These are phyloP conservation scores for Penicillium sp. DNA, from an alignment of 2,329 filamentous ascomycete species.

Conservation along the genomic window DNA sequence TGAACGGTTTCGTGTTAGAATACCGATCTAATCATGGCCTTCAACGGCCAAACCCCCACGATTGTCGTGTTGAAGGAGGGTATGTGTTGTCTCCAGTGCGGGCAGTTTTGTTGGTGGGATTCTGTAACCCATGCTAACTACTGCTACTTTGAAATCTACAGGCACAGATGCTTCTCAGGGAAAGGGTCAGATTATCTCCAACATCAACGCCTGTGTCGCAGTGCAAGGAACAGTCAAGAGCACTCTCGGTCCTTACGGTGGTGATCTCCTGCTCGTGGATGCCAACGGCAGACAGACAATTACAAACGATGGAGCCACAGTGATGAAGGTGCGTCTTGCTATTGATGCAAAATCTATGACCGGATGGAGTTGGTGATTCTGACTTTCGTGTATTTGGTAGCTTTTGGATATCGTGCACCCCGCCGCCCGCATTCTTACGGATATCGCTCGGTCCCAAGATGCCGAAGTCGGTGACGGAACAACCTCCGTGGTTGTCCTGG, in stretches of 20 bases:
- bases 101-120: constrained; percentile 18
- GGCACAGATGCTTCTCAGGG: constrained; percentile 96
- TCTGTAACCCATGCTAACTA: constrained; percentile 20
- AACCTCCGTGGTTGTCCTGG: constrained; percentile 90
- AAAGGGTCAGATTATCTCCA: constrained; percentile 90
- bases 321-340: constrained; percentile 71
- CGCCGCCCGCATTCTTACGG: constrained; percentile 89
- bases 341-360: not conserved
- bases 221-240: constrained; percentile 93
- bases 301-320: constrained; percentile 96
- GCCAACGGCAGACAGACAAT: constrained; percentile 93
- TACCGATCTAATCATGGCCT: constrained; percentile 61
- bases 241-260: constrained; percentile 91
- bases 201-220: constrained; percentile 95
- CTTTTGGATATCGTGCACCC: constrained; percentile 97
- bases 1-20: constrained; percentile 15
- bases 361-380: not conserved
- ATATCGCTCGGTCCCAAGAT: constrained; percentile 97
- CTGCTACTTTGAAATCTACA: constrained; percentile 34
- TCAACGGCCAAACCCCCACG: constrained; percentile 92
- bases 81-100: constrained; percentile 42
- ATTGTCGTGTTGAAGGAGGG: constrained; percentile 98
- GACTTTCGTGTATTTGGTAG: constrained; percentile 38
- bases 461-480: constrained; percentile 97
- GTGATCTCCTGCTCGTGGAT: constrained; percentile 91